These are phyloP conservation scores for Trichoderma citrinoviride DNA, from an alignment of 2,329 filamentous ascomycete genomes.

Conservation along the genomic window DNA sequence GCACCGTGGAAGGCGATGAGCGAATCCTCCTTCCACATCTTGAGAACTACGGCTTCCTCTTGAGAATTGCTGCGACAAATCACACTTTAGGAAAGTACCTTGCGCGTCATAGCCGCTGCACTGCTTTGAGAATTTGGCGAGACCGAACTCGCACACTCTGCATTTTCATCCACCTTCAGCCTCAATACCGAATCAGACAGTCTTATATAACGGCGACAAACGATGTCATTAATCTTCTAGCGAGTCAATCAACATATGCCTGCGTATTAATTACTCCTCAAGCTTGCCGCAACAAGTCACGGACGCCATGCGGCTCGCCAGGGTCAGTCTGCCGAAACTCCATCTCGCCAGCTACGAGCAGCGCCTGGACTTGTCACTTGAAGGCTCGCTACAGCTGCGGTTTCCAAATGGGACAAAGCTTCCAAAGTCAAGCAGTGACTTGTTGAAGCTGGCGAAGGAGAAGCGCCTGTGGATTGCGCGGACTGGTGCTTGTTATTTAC, in stretches of 20 bases:
- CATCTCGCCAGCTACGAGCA: slow-evolving; percentile 26
- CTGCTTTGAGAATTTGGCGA: too few species aligned
- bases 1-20: slow-evolving; percentile 5
- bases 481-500: slow-evolving; percentile 32
- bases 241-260: too few species aligned
- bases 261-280: too few species aligned
- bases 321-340: slow-evolving; percentile 30
- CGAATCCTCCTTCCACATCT: not conserved
- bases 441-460: slow-evolving; percentile 27
- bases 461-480: slow-evolving; percentile 36
- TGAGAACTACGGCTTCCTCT: not conserved
- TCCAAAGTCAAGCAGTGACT: slow-evolving; percentile 27
- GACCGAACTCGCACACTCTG: not conserved
- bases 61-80: not conserved
- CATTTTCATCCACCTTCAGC: not conserved
- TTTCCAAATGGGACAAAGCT: slow-evolving; percentile 23
- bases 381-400: slow-evolving; percentile 31
- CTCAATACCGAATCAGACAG: too few species aligned
- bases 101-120: too few species aligned
- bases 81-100: too few species aligned
- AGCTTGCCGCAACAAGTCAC: not conserved
- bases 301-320: slow-evolving; percentile 19
- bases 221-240: too few species aligned
- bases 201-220: too few species aligned
- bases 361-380: slow-evolving; percentile 29